Evolutionary conservation across 2,329 filamentous ascomycete species (phyloP).

Genomic region (Sordariomycetes sp.): DNA sequence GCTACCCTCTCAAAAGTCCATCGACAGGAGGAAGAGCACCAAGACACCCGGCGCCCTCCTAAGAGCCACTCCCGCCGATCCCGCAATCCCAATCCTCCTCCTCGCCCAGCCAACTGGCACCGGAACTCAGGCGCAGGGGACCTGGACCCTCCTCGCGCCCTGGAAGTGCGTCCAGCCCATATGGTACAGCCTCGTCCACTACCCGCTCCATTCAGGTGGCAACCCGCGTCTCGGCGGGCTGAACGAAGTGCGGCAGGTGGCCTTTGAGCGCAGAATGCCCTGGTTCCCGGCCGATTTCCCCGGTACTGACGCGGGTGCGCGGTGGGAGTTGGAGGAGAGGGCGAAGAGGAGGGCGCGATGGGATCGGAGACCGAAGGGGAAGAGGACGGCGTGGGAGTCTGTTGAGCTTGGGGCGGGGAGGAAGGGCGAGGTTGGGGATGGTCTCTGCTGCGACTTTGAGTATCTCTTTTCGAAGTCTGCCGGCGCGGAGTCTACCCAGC

Average conservation of each 20-base stretch:
- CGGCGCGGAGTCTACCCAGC: background rate
- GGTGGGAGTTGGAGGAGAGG: slow-evolving; percentile 62
- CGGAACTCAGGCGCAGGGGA: slow-evolving; percentile 42
- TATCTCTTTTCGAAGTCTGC: slow-evolving; percentile 33
- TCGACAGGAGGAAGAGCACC: slow-evolving; percentile 62
- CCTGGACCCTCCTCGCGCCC: slow-evolving; percentile 75
- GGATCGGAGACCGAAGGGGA: slow-evolving; percentile 60
- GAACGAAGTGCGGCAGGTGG: slow-evolving; percentile 64
- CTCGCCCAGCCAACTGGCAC: slow-evolving; percentile 41
- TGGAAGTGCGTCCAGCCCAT: slow-evolving; percentile 81
- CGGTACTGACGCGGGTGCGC: slow-evolving; percentile 63
- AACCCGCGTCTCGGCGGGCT: slow-evolving; percentile 76
- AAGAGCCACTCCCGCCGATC: slow-evolving; percentile 45
- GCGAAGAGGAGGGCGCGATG: slow-evolving; percentile 22
- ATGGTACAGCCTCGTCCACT: slow-evolving; percentile 80
- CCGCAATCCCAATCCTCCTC: slow-evolving; percentile 64
- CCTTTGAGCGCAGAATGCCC: slow-evolving; percentile 63
- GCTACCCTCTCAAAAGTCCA: slow-evolving; percentile 61
- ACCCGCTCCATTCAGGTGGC: slow-evolving; percentile 63
- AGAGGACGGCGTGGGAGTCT: slow-evolving; percentile 61
- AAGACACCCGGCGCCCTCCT: slow-evolving; percentile 51
- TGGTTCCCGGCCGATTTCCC: slow-evolving; percentile 84
- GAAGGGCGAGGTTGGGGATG: slow-evolving; percentile 71
- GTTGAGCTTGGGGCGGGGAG: slow-evolving; percentile 60
- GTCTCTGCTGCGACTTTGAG: slow-evolving; percentile 78